phyloP scores from a whole-genome alignment of 179 eudicot genomes.

The Amaranthus tricolor region DNA sequence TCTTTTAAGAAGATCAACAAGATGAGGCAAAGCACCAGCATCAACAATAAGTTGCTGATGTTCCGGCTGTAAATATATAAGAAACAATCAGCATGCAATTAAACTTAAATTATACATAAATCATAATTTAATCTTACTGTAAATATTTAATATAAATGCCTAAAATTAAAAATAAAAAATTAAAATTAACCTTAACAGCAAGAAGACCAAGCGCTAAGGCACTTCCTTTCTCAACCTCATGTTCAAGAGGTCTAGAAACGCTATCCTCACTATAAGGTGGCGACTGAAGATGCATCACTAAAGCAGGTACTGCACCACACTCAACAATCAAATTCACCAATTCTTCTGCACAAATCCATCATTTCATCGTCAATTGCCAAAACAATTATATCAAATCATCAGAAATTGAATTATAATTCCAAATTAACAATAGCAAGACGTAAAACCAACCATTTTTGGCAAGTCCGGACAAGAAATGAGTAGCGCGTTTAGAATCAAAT shows the following conservation, averaged over 20 bases:
- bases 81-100: not conserved
- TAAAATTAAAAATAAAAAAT: not conserved
- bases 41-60: conserved; percentile 82
- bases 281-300: conserved; percentile 69
- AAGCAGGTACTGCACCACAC: conserved; percentile 65
- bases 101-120: not conserved
- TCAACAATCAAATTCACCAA: conserved; percentile 62
- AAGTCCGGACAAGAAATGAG: conserved; percentile 61
- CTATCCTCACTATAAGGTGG: conserved; percentile 38
- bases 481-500: conserved; percentile 63
- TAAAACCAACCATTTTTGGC: conserved; percentile 64
- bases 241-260: conserved; percentile 47
- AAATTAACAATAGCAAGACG: not conserved
- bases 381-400: not conserved
- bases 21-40: conserved; percentile 82
- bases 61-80: conserved; percentile 64
- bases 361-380: not conserved
- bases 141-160: not conserved
- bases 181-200: conserved; percentile 61
- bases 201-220: conserved; percentile 84
- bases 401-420: not conserved
- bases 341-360: conserved; percentile 56
- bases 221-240: conserved; percentile 89
- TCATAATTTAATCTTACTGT: too few relatives aligned
- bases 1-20: conserved; percentile 67